phyloP scores from a whole-genome alignment of 2,329 filamentous ascomycete genomes.

The Fusarium sp. region DNA sequence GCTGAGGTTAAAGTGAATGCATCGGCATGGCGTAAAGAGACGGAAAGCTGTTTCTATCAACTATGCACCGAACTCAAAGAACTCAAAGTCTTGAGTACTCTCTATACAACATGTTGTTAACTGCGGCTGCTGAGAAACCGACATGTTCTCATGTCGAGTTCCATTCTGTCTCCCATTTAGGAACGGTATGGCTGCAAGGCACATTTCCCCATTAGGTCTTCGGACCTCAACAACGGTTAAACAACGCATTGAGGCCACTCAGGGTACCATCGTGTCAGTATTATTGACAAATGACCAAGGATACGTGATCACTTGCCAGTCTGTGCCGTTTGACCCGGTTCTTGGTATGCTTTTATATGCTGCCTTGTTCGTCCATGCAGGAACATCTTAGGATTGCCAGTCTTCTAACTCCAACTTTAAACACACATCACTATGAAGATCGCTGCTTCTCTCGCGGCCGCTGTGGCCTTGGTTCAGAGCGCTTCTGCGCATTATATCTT shows the following conservation, averaged over 20 bases:
- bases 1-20: neutral
- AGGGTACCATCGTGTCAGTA: neutral
- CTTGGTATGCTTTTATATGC: neutral
- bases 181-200: no score
- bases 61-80: accelerated
- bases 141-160: no score
- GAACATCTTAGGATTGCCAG: neutral
- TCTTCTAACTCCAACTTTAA: accelerated
- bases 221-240: neutral
- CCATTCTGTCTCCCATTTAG: neutral
- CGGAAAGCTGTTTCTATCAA: neutral
- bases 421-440: neutral
- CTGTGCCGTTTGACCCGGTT: neutral
- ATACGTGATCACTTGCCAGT: neutral
- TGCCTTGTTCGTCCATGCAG: neutral
- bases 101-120: no score
- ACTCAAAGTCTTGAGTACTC: no score
- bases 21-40: accelerated
- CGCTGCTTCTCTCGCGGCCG: neutral
- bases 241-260: neutral
- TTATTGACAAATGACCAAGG: neutral
- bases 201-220: neutral
- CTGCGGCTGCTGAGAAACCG: no score
- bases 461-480: neutral
- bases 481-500: constrained; percentile 14